Evolutionary conservation across 2,329 filamentous ascomycete species (phyloP), one percentile per base, ranked within the genome.

Genomic region (Cladophialophora exuberans): DNA sequence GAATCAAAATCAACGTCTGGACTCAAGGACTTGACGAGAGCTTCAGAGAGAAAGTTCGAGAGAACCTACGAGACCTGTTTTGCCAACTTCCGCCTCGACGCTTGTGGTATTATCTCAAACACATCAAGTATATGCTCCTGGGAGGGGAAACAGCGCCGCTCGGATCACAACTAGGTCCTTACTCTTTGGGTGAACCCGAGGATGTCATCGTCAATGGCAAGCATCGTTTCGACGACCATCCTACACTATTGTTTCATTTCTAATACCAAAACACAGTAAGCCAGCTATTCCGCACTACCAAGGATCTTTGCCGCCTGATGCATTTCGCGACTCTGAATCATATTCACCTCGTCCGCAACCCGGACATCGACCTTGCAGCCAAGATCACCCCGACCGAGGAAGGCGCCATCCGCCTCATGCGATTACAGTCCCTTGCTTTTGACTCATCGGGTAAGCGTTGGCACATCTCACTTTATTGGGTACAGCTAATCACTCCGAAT

Each of bases 1-100:
- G 35, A 38, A 38, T 38, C 35, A 38, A 38, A 18, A 38, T 38
- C 35, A 17, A 38, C 15, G 35, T 38, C 35, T 38, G 35, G 35
- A 38, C 35, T 18, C 5, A 20, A 38, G 35, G 36, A 10, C 36
- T 41, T 41, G 36, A 41, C 18, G 36, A 41, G 17, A 11, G 10
- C 10, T 41, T 41, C 36, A 41, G 36, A 20, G 36, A 20, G 18
- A 41, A 41, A 11, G 36, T 41, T 4, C 36, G 36, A 7, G 18
- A 6, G n/a, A 20, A 41, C 18, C 36, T 41, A 3, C 3, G 17
- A 41, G 2, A 41, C 4, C 36, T 41, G 15, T 41, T 23, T 20
- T 41, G 17, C 18, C 15, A 23, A 11, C 17, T 41, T 41, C 36
- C 36, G 17, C 17, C 36, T 4, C 18, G 36, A 6, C 36, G 36